Percentiles rank a stretch among this genome's conserved stretches.
Conservation (phyloP, 2,329 filamentous ascomycete genomes). For the Epichloe bromicola region DNA sequence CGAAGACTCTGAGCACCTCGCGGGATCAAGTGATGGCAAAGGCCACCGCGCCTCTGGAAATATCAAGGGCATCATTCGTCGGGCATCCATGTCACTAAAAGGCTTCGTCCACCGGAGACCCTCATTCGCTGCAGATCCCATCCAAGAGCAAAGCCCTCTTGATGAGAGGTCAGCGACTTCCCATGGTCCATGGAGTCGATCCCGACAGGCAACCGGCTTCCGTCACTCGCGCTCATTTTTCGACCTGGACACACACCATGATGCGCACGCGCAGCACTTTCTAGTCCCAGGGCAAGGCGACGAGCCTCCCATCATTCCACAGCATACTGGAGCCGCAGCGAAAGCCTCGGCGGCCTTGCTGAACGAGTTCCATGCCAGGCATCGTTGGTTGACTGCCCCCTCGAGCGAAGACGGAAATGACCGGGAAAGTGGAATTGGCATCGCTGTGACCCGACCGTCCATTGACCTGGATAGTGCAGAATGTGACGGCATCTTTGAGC, state of each 20-base stretch:
- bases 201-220: constrained; percentile 38
- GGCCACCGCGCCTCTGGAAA: constrained; percentile 16
- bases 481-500: constrained; percentile 15
- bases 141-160: constrained; percentile 15
- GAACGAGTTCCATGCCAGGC: constrained; percentile 33
- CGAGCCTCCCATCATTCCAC: constrained; percentile 48
- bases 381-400: constrained; percentile 29
- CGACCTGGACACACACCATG: constrained; percentile 24
- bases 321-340: constrained; percentile 45
- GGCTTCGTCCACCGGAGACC: constrained; percentile 37
- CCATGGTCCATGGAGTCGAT: constrained; percentile 36
- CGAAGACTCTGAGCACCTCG: constrained; percentile 12
- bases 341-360: constrained; percentile 48
- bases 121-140: constrained; percentile 24
- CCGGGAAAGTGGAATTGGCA: constrained; percentile 51
- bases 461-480: constrained; percentile 24
- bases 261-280: constrained; percentile 15
- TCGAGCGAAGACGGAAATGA: constrained; percentile 38
- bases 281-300: constrained; percentile 36
- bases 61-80: constrained; percentile 39
- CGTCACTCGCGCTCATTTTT: constrained; percentile 34
- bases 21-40: constrained; percentile 13
- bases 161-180: constrained; percentile 30
- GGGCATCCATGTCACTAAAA: constrained; percentile 42
- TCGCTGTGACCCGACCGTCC: constrained; percentile 35